These are phyloP conservation scores for Daucus carota DNA, from an alignment of 129 eudicot genomes.

Conservation along the genomic window DH1_v3.0 NC_030382.2:35972501-35973000, in stretches of 20 bases:
- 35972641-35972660: conserved; percentile 38
- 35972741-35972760: too few relatives aligned
- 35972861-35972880: too few relatives aligned
- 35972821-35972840: too few relatives aligned
- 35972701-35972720: conserved; percentile 64
- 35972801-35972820: too few relatives aligned
- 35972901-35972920: too few relatives aligned
- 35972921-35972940: too few relatives aligned
- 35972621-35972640: conserved; percentile 62
- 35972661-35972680: conserved; percentile 7
- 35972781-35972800: too few relatives aligned
- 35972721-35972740: conserved; percentile 54
- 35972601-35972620: conserved; percentile 68
- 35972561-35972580: conserved; percentile 48
- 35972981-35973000: conserved; percentile 86
- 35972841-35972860: too few relatives aligned
- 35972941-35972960: too few relatives aligned
- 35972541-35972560: conserved; percentile 57
- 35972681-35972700: conserved; percentile 53
- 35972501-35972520: conserved; percentile 64
- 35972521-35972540: conserved; percentile 79
- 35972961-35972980: conserved; percentile 61
- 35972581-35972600: conserved; percentile 23
- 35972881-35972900: too few relatives aligned
- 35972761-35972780: too few relatives aligned